These are phyloP conservation scores for Rhexocercosporidium sp. DNA, from an alignment of 2,329 filamentous ascomycete genomes.

Conservation along the genomic window DNA sequence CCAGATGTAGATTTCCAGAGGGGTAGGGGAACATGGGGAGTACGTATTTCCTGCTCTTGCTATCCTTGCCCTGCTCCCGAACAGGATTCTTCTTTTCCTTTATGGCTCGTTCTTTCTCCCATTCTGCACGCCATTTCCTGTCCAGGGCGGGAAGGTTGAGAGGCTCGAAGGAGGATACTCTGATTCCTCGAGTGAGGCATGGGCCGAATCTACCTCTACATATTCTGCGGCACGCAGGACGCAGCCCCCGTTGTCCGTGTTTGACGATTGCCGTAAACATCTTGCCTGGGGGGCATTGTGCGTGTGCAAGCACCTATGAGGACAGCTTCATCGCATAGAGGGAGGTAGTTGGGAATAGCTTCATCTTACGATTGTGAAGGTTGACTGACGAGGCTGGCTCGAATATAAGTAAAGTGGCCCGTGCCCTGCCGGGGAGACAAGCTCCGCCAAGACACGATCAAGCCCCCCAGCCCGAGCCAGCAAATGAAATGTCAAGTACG, in stretches of 20 bases:
- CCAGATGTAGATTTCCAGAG: slow-evolving; percentile 84
- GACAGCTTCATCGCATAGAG: slow-evolving; percentile 25
- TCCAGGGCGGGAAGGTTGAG: slow-evolving; percentile 36
- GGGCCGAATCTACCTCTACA: neutral
- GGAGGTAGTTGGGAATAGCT: slow-evolving; percentile 6
- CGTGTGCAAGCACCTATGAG: too few relatives aligned
- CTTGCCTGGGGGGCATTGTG: slow-evolving; percentile 21
- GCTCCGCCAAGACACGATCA: neutral
- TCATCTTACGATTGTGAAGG: neutral
- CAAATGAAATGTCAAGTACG: neutral
- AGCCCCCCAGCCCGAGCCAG: neutral
- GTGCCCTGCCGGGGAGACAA: slow-evolving; percentile 11
- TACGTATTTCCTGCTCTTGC: slow-evolving; percentile 63
- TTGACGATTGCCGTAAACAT: slow-evolving; percentile 23
- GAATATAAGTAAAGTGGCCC: neutral
- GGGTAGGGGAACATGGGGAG: slow-evolving; percentile 95
- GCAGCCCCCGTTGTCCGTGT: slow-evolving; percentile 15
- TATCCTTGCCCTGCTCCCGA: neutral
- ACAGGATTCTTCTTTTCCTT: too few relatives aligned
- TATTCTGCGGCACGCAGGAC: neutral
- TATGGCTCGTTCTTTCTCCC: slow-evolving; percentile 16
- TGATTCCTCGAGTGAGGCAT: neutral
- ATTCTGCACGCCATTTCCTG: slow-evolving; percentile 38
- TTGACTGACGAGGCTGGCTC: neutral
- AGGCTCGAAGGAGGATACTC: neutral